Evolutionary conservation across 2,329 filamentous ascomycete genomes (phyloP), one percentile per base, ranked within the genome.

Genomic region (Fusarium sp.): DNA sequence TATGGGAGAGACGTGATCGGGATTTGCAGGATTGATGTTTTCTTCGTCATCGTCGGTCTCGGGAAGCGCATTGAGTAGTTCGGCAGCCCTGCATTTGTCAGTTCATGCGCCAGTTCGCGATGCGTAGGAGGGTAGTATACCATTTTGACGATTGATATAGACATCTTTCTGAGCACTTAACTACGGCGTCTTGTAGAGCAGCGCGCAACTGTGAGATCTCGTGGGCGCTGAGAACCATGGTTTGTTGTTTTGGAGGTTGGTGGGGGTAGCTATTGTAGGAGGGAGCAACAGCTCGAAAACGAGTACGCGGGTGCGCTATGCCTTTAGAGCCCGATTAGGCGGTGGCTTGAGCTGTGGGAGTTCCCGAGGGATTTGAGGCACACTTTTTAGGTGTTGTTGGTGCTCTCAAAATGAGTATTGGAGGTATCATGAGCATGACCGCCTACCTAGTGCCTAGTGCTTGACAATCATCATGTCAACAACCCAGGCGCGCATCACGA

Each of bases 71-170:
- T 92, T 93, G 58, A 98, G 88, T 69, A 98, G 89, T 81, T 99
- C 96, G 73, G 96, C 95, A 46, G 94, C 93, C 95, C 95, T 97
- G 32, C 21, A n/a, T 28, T 19, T 28, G 49, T 74, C 65, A 75
- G 67, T 50, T 59, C 38, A 51, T 43, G 45, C 23, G 36, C 17
- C 23, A 12, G 39, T 4, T 14, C n/a, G 26, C 9, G 39, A 12
- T 24, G 12, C 21, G 20, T 20, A 9, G 21, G n/a, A 21, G 45
- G 42, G 10, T 4, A 47, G 47, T 73, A 56, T 77, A 97, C 96
- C 96, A 99, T 88, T 98, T 98, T 26, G 96, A 91, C 8, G 95
- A 96, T 74, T 97, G 94, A 75, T 97, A 98, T 14, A 99, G 86
- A 78, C 96, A 97, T 77, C 96, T 86, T 77, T 99, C 96, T 2